Evolutionary conservation across 257 asterid species (phyloP).

Genomic region (Mitragyna speciosa): DNA sequence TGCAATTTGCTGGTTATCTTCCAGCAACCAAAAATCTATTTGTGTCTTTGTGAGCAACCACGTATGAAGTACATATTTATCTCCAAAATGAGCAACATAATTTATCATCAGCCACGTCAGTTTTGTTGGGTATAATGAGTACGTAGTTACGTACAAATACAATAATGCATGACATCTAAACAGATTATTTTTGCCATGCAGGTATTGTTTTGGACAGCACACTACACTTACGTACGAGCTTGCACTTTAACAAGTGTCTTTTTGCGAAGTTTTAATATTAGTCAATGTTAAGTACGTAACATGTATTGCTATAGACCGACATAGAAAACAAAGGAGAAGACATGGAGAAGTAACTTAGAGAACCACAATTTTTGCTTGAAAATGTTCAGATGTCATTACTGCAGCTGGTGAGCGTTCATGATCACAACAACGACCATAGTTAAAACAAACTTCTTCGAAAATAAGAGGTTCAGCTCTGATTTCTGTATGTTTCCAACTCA

Average conservation of each 20-base stretch:
- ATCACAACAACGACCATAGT: neutral
- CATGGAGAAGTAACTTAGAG: neutral
- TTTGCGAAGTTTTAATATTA: neutral
- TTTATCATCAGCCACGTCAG: slow-evolving; percentile 13
- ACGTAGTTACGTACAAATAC: neutral
- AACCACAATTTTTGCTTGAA: neutral
- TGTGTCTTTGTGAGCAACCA: slow-evolving; percentile 27
- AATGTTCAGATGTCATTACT: neutral
- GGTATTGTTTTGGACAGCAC: neutral
- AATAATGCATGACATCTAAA: neutral
- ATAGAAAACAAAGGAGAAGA: neutral
- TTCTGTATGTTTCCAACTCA: no score
- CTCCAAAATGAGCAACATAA: neutral
- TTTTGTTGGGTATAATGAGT: neutral
- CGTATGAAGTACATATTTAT: slow-evolving; percentile 16
- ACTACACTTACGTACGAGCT: neutral
- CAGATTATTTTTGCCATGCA: neutral
- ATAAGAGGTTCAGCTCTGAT: no score
- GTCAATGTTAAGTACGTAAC: neutral
- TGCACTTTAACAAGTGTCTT: slow-evolving; percentile 6
- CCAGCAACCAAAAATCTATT: slow-evolving; percentile 24
- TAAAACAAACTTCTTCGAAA: no score
- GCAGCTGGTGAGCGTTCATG: neutral
- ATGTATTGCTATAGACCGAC: neutral
- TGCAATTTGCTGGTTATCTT: slow-evolving; percentile 32